A percentile compares a stretch with the other conserved stretches of the same genome.
Conservation (phyloP, 768 basidiomycete genomes). For the Hypholoma sublateritium region DNA sequence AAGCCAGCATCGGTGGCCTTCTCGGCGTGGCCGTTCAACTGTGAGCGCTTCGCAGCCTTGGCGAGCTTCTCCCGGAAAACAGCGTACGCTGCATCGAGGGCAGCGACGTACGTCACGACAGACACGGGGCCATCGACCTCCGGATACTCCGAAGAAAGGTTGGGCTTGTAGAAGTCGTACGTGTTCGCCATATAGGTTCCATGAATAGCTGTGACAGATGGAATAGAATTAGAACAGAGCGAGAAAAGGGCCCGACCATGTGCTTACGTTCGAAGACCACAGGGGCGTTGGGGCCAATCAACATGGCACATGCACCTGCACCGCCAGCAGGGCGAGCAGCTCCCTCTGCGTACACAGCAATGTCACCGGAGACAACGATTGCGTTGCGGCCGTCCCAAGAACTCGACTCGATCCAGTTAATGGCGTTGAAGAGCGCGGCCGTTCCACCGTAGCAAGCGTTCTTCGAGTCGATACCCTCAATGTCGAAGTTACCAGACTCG, state of each 20-base stretch:
- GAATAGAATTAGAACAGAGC: constrained; percentile 10
- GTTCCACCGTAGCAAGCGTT: constrained; percentile 99
- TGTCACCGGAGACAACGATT: constrained; percentile 95
- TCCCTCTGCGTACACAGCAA: constrained; percentile 97
- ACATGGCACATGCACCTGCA: constrained; percentile 91
- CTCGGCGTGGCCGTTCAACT: constrained; percentile 36
- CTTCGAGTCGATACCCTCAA: constrained; percentile 98
- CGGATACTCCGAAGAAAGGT: constrained; percentile 92
- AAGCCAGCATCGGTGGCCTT: constrained; percentile 49
- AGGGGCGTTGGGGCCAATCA: constrained; percentile 96
- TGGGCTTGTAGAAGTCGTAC: constrained; percentile 99
- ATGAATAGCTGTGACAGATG: constrained; percentile 70
- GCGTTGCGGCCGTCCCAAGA: constrained; percentile 99
- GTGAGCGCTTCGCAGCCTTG: constrained; percentile 55
- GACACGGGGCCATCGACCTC: constrained; percentile 97
- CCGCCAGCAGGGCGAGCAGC: constrained; percentile 94
- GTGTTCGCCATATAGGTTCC: constrained; percentile 97
- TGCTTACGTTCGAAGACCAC: constrained; percentile 91
- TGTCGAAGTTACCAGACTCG: constrained; percentile 89
- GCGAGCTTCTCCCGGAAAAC: constrained; percentile 82
- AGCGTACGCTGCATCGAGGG: constrained; percentile 87
- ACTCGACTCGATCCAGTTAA: constrained; percentile 96
- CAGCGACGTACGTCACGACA: constrained; percentile 91
- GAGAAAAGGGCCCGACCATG: constrained; percentile 1
- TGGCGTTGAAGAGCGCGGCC: constrained; percentile 96